These are phyloP conservation scores for Gossypium rotundifolium DNA, from an alignment of 345 rosid genomes.

Conservation along the genomic window DNA sequence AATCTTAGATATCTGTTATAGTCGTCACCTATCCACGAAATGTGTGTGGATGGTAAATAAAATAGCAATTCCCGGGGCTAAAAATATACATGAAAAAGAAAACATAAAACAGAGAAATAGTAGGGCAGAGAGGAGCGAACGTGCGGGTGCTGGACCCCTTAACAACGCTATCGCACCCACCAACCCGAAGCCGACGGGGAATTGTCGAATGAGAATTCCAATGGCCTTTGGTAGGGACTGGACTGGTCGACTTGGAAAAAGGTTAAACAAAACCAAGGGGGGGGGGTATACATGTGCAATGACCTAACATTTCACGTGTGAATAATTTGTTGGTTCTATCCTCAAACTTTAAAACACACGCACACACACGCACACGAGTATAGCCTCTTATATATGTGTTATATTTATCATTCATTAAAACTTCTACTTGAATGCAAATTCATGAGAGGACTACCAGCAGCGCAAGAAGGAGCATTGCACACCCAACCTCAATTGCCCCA, in stretches of 20 bases:
- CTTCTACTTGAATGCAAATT: not conserved
- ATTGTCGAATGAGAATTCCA: not conserved
- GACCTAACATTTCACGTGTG: too few relatives aligned
- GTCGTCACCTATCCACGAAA: not conserved
- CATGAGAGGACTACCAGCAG: not conserved
- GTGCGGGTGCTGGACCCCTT: constrained; percentile 2
- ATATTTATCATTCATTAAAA: too few relatives aligned
- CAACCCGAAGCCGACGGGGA: not conserved
- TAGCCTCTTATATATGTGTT: too few relatives aligned
- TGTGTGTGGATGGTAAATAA: not conserved
- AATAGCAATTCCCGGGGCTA: not conserved
- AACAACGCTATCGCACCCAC: not conserved
- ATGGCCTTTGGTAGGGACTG: not conserved
- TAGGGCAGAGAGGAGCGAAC: not conserved
- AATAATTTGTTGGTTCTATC: too few relatives aligned
- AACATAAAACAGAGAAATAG: too few relatives aligned
- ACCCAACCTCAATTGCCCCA: not conserved
- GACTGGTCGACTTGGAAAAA: not conserved
- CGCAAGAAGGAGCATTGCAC: not conserved
- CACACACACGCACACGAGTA: too few relatives aligned
- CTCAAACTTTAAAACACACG: too few relatives aligned
- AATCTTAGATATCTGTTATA: not conserved
- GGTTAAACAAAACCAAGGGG: too few relatives aligned
- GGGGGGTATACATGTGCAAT: too few relatives aligned
- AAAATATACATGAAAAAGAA: not conserved